Evolutionary conservation across 2,329 filamentous ascomycete genomes (phyloP).

Genomic region (Magnaporthiopsis incrustans): DNA sequence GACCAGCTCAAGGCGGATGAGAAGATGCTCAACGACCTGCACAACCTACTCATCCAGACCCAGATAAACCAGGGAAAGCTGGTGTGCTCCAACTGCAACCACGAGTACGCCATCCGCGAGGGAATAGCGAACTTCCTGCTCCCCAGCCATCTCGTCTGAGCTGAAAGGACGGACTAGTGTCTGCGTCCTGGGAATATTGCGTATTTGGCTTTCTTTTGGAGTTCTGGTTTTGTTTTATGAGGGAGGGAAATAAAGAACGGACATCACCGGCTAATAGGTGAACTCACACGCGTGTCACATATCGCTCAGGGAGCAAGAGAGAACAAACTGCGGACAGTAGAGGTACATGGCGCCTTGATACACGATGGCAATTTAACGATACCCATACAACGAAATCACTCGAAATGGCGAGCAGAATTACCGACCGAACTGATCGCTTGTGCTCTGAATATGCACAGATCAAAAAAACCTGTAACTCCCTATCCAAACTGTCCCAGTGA

Average conservation of each 20-base stretch:
- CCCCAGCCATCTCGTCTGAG: slow-evolving; percentile 79
- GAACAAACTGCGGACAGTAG: neutral
- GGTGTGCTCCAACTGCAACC: slow-evolving; percentile 83
- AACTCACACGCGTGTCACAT: too few relatives aligned
- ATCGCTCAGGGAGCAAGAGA: neutral
- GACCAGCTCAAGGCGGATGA: slow-evolving; percentile 58
- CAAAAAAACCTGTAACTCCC: neutral
- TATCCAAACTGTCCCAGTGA: neutral
- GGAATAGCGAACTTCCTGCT: slow-evolving; percentile 95
- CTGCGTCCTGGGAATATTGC: neutral
- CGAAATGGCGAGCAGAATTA: neutral
- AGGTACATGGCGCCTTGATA: neutral
- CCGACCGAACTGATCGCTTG: neutral
- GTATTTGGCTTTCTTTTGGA: neutral
- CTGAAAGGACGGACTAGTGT: neutral
- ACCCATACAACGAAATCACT: neutral
- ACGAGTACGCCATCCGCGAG: slow-evolving; percentile 85
- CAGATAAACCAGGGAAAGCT: slow-evolving; percentile 83
- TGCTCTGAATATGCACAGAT: neutral
- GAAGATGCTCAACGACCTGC: slow-evolving; percentile 67
- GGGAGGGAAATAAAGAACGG: neutral
- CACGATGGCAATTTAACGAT: neutral
- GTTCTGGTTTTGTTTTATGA: neutral
- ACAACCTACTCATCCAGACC: slow-evolving; percentile 79
- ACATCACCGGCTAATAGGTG: too few relatives aligned